Conservation (phyloP, 148 eudicot genomes). For the Cornus controversa region DNA sequence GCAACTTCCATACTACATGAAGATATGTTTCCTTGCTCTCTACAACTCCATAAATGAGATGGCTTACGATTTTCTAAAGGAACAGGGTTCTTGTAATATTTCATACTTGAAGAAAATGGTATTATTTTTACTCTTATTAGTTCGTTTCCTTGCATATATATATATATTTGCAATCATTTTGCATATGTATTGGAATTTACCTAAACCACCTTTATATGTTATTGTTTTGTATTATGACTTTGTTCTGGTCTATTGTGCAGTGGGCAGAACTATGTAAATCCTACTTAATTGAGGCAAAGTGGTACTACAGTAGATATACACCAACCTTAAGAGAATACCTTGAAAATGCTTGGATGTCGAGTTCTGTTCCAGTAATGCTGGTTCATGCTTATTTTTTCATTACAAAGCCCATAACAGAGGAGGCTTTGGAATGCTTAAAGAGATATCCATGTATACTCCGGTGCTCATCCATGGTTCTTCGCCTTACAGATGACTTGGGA, state of each 20-base stretch:
- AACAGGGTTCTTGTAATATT: too few relatives aligned
- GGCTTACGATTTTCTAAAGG: too few relatives aligned
- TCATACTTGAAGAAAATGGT: too few relatives aligned
- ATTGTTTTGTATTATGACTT: constrained; percentile 2
- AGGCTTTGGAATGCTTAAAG: constrained; percentile 4
- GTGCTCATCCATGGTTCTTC: constrained; percentile 4
- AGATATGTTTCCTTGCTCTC: too few relatives aligned
- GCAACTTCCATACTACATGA: too few relatives aligned
- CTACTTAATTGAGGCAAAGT: constrained; percentile 26
- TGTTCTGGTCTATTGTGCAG: neutral
- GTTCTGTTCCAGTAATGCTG: constrained; percentile 6
- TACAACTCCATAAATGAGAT: too few relatives aligned
- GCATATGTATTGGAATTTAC: too few relatives aligned
- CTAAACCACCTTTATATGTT: too few relatives aligned
- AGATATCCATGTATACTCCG: constrained; percentile 3
- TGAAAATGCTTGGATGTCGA: constrained; percentile 20
- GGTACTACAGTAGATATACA: constrained; percentile 16
- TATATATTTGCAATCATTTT: too few relatives aligned
- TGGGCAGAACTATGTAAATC: constrained; percentile 24
- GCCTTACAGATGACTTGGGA: constrained; percentile 31
- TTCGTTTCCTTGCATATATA: too few relatives aligned
- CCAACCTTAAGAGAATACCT: constrained; percentile 28
- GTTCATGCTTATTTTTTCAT: constrained; percentile 11
- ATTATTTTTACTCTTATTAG: too few relatives aligned
- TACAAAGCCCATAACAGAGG: neutral